Evolutionary conservation across 2,329 filamentous ascomycete species (phyloP).

Genomic region (Fusarium sp.): DNA sequence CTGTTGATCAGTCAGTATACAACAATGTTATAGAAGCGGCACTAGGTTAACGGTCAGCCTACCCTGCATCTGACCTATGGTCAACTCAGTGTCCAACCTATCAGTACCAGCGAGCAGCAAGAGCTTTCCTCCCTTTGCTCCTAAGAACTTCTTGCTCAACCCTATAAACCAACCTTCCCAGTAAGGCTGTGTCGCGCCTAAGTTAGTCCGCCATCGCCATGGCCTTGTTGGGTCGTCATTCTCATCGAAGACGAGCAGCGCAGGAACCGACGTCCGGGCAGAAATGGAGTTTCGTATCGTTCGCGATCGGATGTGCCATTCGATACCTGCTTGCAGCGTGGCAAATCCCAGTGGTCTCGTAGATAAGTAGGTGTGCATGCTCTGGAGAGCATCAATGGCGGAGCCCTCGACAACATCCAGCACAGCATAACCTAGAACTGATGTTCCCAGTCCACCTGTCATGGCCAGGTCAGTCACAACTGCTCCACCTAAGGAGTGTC

Average conservation of each 20-base stretch:
- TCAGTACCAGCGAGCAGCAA: conserved; percentile 90
- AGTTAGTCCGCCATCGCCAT: conserved; percentile 89
- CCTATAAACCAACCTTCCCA: conserved; percentile 96
- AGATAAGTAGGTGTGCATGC: conserved; percentile 92
- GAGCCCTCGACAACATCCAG: conserved; percentile 96
- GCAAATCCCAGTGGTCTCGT: conserved; percentile 83
- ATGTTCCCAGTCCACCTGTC: conserved; percentile 71
- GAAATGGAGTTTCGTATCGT: conserved; percentile 86
- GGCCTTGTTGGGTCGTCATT: conserved; percentile 56
- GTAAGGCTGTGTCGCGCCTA: conserved; percentile 85
- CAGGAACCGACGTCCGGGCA: conserved; percentile 89
- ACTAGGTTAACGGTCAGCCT: conserved; percentile 38
- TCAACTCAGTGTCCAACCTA: conserved; percentile 88
- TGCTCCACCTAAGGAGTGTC: conserved; percentile 92
- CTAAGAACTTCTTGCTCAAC: conserved; percentile 88
- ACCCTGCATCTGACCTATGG: conserved; percentile 98
- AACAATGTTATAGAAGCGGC: background rate
- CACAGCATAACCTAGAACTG: conserved; percentile 86
- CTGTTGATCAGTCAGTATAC: conserved; percentile 54
- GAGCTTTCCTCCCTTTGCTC: conserved; percentile 84
- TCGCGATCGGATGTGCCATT: conserved; percentile 92
- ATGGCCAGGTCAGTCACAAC: conserved; percentile 87
- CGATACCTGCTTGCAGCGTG: conserved; percentile 82
- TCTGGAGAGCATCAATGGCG: conserved; percentile 92
- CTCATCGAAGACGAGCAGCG: conserved; percentile 71